These are phyloP conservation scores for Sequoiadendron giganteum DNA, from an alignment of 75 land plant species.

Conservation along the genomic window DNA sequence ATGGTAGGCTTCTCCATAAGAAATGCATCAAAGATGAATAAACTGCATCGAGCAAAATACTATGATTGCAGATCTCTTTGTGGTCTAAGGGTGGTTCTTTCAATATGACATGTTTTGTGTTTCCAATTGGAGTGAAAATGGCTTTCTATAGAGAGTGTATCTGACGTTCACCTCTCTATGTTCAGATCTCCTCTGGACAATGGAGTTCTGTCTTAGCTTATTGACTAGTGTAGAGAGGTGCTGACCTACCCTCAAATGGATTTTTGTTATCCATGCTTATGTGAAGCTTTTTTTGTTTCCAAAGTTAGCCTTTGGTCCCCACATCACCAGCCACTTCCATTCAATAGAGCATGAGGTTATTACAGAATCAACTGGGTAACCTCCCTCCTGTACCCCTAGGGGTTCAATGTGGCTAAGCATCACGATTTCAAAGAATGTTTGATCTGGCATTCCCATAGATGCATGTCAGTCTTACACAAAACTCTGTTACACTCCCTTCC, in stretches of 20 bases:
- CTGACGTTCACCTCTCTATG: not conserved
- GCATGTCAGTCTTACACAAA: too few relatives aligned
- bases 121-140: not conserved
- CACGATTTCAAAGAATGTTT: not conserved
- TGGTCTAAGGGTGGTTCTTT: not conserved
- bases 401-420: not conserved
- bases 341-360: not conserved
- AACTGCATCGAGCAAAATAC: not conserved
- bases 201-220: not conserved
- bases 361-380: not conserved
- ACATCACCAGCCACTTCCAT: not conserved
- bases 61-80: not conserved
- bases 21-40: not conserved
- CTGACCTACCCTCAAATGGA: not conserved
- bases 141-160: not conserved
- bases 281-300: not conserved
- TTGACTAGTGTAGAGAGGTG: not conserved
- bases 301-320: not conserved
- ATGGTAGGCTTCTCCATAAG: not conserved
- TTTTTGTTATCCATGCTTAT: not conserved
- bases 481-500: too few relatives aligned
- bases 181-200: not conserved
- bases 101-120: not conserved
- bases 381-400: not conserved
- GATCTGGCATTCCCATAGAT: too few relatives aligned